Base-by-base conservation (phyloP, 495 filamentous ascomycete genomes). In the Ramalina intermedia region DNA sequence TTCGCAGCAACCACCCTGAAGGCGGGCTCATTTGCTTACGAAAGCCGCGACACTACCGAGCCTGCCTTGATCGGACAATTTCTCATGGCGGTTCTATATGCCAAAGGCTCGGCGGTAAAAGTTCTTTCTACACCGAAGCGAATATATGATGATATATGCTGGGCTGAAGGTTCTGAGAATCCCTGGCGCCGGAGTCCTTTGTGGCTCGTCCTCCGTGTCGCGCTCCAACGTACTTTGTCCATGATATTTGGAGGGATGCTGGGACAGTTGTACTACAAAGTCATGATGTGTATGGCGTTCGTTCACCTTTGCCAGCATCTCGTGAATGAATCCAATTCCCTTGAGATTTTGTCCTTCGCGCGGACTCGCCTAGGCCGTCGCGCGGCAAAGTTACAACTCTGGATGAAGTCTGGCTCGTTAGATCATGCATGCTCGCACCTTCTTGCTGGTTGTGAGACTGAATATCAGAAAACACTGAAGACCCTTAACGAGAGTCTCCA, bases 141-240 rank as follows among this genome's bases (percentile, higher is more conserved):
- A n/a, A 63, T 81, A 6, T 69, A 71, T 2, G 79, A 83, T 47
- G 76, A 79, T 20, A 72, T 81, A 0, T 68, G 63, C 46, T 67
- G 68, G 60, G 20, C 9, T 4, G 49, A 63, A 11, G 55, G 65
- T 5, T 62, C 66, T 6, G 52, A 66, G 17, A 60, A 64, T 5
- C 78, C 79, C 0, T 83, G 79, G 79, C 66, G 78, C 20, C 60
- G 79, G 33, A 61, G 58, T 11, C 68, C 80, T 0, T 64, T 68
- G 37, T 83, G 75, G 73, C 72, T 84, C 4, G 64, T 79, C 1
- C 58, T 82, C 12, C 69, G 80, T 0, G 76, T 84, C 1, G 61
- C 61, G 0, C 53, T 71, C 14, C 67, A 76, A 24, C 68, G 77
- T 1, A 62, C 69, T 9, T 62, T 81, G 0, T 68, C 57, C 38